Evolutionary conservation across 768 basidiomycete genomes (phyloP).

Genomic region (Lentinus brumalis): DNA sequence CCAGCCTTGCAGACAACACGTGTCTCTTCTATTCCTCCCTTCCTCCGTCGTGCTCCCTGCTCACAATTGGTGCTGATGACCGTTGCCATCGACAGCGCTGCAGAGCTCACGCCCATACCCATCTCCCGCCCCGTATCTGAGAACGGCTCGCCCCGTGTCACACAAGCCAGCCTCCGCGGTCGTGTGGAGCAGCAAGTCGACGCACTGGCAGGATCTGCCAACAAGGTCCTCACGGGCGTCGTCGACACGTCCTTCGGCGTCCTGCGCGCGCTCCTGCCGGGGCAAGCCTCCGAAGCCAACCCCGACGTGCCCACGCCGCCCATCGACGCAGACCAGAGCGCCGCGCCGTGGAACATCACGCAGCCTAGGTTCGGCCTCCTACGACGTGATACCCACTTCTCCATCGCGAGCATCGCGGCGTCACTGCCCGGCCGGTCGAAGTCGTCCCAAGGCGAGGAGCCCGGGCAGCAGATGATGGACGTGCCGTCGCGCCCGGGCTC

Average conservation of each 20-base stretch:
- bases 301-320: slow-evolving; percentile 26
- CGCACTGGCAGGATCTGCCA: slow-evolving; percentile 79
- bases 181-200: slow-evolving; percentile 82
- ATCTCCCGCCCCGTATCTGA: slow-evolving; percentile 56
- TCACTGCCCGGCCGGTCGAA: slow-evolving; percentile 54
- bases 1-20: not conserved
- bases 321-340: slow-evolving; percentile 28
- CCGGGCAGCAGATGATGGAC: slow-evolving; percentile 57
- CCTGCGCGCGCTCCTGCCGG: slow-evolving; percentile 73
- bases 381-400: slow-evolving; percentile 77
- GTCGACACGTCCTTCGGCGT: slow-evolving; percentile 91
- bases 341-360: slow-evolving; percentile 46
- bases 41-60: not conserved
- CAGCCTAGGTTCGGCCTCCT: slow-evolving; percentile 65
- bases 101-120: slow-evolving; percentile 81
- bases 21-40: slow-evolving; percentile 5
- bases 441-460: slow-evolving; percentile 35
- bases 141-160: slow-evolving; percentile 44
- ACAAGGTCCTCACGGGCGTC: slow-evolving; percentile 77
- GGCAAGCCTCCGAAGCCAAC: slow-evolving; percentile 21
- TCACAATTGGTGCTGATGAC: not conserved
- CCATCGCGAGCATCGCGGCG: slow-evolving; percentile 76
- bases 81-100: slow-evolving; percentile 49
- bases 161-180: slow-evolving; percentile 61
- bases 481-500: slow-evolving; percentile 57